Percentiles rank a stretch among this genome's conserved stretches.
These are phyloP conservation scores for Suillus spraguei DNA, from an alignment of 768 basidiomycete genomes.

Conservation along the genomic window DNA sequence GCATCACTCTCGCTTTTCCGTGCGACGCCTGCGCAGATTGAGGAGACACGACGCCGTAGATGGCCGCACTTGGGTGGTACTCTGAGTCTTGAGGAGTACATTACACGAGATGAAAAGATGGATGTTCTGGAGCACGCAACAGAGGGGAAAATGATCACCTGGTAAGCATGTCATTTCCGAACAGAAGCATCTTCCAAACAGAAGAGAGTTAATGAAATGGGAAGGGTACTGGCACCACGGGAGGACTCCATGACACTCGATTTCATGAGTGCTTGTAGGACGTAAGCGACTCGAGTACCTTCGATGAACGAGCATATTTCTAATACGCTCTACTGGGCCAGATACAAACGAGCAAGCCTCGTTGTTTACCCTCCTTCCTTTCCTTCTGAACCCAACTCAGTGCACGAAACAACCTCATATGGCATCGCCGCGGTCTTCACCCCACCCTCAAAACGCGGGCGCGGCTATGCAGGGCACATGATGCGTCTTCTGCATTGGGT, in stretches of 20 bases:
- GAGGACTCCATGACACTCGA: slow-evolving; percentile 45
- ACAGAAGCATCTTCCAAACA: neutral
- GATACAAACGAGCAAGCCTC: slow-evolving; percentile 36
- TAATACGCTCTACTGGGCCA: slow-evolving; percentile 18
- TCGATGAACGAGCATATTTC: neutral
- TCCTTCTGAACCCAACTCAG: slow-evolving; percentile 4
- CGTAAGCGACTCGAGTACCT: slow-evolving; percentile 41
- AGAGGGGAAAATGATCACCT: slow-evolving; percentile 50
- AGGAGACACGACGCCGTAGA: slow-evolving; percentile 42
- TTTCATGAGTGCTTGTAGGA: slow-evolving; percentile 64
- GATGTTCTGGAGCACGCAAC: slow-evolving; percentile 45
- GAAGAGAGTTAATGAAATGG: neutral
- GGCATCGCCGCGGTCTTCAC: slow-evolving; percentile 62
- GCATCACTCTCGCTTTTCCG: slow-evolving; percentile 43
- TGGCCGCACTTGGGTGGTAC: slow-evolving; percentile 46
- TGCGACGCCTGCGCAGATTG: slow-evolving; percentile 49
- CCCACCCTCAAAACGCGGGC: slow-evolving; percentile 46
- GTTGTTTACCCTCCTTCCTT: slow-evolving; percentile 28
- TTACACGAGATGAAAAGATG: slow-evolving; percentile 42
- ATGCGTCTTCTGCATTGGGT: slow-evolving; percentile 67
- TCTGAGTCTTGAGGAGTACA: slow-evolving; percentile 47
- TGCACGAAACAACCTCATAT: slow-evolving; percentile 47
- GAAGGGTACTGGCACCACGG: slow-evolving; percentile 61
- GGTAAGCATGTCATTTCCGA: slow-evolving; percentile 35
- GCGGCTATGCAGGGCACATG: slow-evolving; percentile 64